Percentiles rank a stretch among this genome's conserved stretches.
Evolutionary conservation across 2,329 filamentous ascomycete genomes (phyloP).

Genomic region (Myriosclerotinia duriaeana): DNA sequence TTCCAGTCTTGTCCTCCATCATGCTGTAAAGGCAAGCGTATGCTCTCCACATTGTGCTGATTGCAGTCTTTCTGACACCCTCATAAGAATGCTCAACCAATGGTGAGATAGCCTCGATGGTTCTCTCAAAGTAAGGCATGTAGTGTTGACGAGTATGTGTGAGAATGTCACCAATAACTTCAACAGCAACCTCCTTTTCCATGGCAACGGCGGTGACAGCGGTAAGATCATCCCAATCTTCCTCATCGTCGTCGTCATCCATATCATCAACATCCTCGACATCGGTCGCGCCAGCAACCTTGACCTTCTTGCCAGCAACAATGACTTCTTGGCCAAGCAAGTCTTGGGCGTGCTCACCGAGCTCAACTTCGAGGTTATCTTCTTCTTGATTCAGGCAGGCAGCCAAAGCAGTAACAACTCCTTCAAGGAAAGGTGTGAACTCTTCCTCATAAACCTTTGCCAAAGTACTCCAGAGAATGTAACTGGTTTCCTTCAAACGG

Average conservation of each 20-base stretch:
- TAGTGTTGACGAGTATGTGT: conserved; percentile 78
- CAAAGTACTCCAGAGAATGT: conserved; percentile 93
- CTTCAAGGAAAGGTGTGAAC: conserved; percentile 74
- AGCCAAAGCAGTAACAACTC: conserved; percentile 77
- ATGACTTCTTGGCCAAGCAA: conserved; percentile 74
- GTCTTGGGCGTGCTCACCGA: conserved; percentile 72
- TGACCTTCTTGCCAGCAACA: conserved; percentile 81
- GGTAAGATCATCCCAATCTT: conserved; percentile 76
- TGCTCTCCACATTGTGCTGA: conserved; percentile 88
- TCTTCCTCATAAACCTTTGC: conserved; percentile 89
- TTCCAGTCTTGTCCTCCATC: conserved; percentile 72
- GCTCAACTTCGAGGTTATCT: conserved; percentile 71
- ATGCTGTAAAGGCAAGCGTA: conserved; percentile 89
- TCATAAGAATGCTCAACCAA: conserved; percentile 89
- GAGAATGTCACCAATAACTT: conserved; percentile 91
- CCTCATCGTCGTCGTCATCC: conserved; percentile 63
- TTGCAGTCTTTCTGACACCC: conserved; percentile 86
- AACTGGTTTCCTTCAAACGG: conserved; percentile 90
- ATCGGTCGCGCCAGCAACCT: conserved; percentile 66
- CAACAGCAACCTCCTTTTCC: conserved; percentile 96
- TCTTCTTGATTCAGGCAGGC: conserved; percentile 88
- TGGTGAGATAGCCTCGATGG: conserved; percentile 75
- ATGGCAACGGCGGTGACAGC: conserved; percentile 86
- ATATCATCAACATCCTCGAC: conserved; percentile 59
- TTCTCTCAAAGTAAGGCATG: conserved; percentile 84